phyloP scores from a whole-genome alignment of 225 moss, liverwort and hornwort genomes.

The Polytrichum formosum region DNA sequence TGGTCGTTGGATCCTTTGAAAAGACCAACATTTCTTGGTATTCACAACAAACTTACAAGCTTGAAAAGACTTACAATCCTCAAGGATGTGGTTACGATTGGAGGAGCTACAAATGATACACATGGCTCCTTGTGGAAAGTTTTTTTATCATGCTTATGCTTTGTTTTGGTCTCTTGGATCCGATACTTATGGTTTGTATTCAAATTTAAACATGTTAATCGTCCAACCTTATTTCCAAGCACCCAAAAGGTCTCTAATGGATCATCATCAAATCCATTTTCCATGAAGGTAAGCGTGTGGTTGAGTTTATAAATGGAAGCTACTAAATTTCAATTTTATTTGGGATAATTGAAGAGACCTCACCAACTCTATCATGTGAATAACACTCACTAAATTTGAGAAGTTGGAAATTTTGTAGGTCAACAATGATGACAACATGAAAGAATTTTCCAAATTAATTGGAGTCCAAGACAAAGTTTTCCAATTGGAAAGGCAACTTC shows the following conservation, averaged over 20 bases:
- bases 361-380: not conserved
- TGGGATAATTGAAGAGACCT: not conserved
- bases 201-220: not conserved
- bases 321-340: not conserved
- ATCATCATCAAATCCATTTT: not conserved
- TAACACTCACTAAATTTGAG: not conserved
- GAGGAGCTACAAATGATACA: not conserved
- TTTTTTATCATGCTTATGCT: not conserved
- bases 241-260: not conserved
- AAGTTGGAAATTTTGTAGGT: not conserved
- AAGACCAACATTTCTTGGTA: slow-evolving; percentile 28
- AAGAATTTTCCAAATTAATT: not conserved
- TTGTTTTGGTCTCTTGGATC: not conserved
- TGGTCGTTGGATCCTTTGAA: slow-evolving; percentile 21
- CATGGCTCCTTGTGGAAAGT: not conserved
- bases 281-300: not conserved
- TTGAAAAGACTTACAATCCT: no score
- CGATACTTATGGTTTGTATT: no score
- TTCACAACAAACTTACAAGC: slow-evolving; percentile 5
- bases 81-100: not conserved
- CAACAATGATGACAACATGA: not conserved
- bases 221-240: not conserved
- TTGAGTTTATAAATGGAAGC: not conserved
- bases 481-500: not conserved
- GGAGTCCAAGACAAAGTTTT: not conserved